Evolutionary conservation across 495 filamentous ascomycete species (phyloP).

Genomic region (Annulohypoxylon stygium): DNA sequence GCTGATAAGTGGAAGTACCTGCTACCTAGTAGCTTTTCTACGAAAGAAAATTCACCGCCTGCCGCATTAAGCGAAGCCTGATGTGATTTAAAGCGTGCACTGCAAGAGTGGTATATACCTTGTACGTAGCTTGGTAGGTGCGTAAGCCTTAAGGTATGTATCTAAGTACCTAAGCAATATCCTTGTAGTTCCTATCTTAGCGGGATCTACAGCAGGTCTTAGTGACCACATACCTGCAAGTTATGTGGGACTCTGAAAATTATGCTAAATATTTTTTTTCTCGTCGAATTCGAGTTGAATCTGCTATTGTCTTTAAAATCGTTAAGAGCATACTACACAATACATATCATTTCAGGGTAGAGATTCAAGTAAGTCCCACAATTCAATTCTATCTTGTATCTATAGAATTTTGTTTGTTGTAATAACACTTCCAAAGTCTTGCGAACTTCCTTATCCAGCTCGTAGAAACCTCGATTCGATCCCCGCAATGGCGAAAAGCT

Average conservation of each 20-base stretch:
- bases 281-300: constrained; percentile 9
- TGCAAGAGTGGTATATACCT: background rate
- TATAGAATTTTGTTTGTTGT: background rate
- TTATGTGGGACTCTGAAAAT: constrained; percentile 22
- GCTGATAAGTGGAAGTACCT: constrained; percentile 26
- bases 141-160: background rate
- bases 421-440: constrained; percentile 12
- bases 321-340: background rate
- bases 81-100: constrained; percentile 5
- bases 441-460: constrained; percentile 3
- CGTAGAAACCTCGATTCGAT: background rate
- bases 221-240: constrained; percentile 10
- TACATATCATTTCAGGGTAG: background rate
- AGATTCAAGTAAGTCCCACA: background rate
- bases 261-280: constrained; percentile 14
- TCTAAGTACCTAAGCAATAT: background rate
- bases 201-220: constrained; percentile 42
- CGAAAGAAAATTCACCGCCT: constrained; percentile 50
- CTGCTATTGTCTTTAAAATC: background rate
- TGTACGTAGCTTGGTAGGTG: too few species aligned
- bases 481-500: constrained; percentile 82
- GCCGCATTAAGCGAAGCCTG: constrained; percentile 28
- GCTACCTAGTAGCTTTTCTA: constrained; percentile 8
- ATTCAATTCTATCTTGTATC: background rate
- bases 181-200: constrained; percentile 38